Conservation (phyloP, 225 moss, liverwort and hornwort species). For the Ulota crispa region DNA sequence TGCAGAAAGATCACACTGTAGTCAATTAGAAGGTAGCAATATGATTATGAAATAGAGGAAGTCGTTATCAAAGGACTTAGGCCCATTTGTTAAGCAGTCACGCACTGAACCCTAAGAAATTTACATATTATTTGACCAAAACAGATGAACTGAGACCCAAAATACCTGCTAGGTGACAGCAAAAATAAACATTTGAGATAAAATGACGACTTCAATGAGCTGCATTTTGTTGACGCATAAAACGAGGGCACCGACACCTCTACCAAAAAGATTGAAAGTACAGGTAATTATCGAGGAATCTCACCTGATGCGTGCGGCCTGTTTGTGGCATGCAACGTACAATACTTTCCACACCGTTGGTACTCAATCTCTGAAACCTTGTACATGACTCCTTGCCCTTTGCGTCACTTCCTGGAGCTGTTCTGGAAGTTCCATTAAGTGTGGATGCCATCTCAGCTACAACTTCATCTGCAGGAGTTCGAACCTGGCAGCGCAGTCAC, state of each 20-base stretch:
- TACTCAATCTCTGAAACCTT: constrained; percentile 82
- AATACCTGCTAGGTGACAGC: background rate
- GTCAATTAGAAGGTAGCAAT: background rate
- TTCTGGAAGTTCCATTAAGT: constrained; percentile 12
- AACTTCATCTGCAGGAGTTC: constrained; percentile 11
- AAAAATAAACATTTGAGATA: background rate
- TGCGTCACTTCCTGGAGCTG: constrained; percentile 26
- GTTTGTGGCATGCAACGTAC: constrained; percentile 92
- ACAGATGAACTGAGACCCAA: background rate
- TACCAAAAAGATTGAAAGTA: background rate
- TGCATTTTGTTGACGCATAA: background rate
- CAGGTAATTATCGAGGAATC: background rate
- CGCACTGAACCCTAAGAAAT: background rate
- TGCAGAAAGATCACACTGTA: constrained; percentile 23
- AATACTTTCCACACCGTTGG: constrained; percentile 76
- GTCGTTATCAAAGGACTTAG: background rate
- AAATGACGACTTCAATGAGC: background rate
- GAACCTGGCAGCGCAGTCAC: constrained; percentile 30
- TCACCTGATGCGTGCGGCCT: constrained; percentile 96
- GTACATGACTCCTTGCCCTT: constrained; percentile 84
- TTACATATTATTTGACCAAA: background rate
- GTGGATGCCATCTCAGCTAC: constrained; percentile 19
- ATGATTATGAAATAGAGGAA: background rate
- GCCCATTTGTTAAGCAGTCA: constrained; percentile 7
- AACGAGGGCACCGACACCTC: background rate